These are phyloP conservation scores for Panicum virgatum DNA, from an alignment of 202 grass and related monocot species.

Conservation along the genomic window DNA sequence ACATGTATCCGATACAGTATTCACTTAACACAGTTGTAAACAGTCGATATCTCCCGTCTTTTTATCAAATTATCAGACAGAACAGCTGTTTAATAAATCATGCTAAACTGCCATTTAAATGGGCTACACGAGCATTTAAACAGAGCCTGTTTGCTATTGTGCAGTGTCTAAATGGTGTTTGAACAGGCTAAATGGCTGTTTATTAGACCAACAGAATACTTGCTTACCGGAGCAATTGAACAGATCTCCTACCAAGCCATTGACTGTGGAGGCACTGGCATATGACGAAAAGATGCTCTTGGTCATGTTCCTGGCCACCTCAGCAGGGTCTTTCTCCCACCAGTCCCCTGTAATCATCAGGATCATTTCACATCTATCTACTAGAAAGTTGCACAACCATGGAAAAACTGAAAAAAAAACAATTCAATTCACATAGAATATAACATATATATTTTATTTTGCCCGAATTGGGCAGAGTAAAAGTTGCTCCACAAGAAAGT, in stretches of 20 bases:
- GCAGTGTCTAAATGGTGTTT: neutral
- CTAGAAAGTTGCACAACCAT: neutral
- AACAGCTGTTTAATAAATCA: neutral
- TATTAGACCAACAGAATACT: neutral
- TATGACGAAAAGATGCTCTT: neutral
- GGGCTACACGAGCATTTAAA: neutral
- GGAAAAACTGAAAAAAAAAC: neutral
- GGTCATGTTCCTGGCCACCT: neutral
- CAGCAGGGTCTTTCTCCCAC: constrained; percentile 36
- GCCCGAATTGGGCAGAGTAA: too few relatives aligned
- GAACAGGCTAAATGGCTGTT: too few relatives aligned
- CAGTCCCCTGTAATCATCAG: constrained; percentile 40
- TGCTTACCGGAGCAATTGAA: neutral
- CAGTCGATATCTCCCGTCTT: neutral
- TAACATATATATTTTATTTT: neutral
- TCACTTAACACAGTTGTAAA: neutral
- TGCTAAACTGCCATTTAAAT: neutral
- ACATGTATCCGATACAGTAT: neutral
- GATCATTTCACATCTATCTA: neutral
- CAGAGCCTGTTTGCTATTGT: neutral
- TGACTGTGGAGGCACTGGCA: neutral
- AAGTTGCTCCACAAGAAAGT: neutral
- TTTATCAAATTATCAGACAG: neutral
- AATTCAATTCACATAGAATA: neutral
- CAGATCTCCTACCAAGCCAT: neutral